Base-by-base conservation (phyloP, 2,329 filamentous ascomycete genomes). In the Hymenoscyphus linearis region DNA sequence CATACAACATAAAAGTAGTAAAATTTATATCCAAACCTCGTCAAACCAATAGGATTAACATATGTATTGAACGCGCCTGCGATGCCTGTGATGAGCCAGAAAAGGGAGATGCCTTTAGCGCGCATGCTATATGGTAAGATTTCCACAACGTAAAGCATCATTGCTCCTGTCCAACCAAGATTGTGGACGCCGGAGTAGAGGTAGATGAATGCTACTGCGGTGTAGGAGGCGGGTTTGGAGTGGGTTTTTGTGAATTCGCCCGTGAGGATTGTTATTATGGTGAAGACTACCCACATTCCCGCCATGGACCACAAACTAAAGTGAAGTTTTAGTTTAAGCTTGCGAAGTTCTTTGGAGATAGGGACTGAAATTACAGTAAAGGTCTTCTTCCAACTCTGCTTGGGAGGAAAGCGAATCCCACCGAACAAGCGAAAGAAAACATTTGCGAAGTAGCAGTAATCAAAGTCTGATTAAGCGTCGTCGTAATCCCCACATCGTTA, bases 141-240 rank as follows among this genome's bases (percentile, higher is more conserved):
- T 55, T 78, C 76, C 10, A 74, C 73, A 0, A 74, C 71, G 62
- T 79, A 83, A 3, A 75, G 74, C 57, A 79, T 72, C 54, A 65
- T 62, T 80, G 10, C 78, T 2, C 82, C 81, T 2, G 83, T 80
- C 74, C 83, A 85, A 0, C 81, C 83, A 40, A 83, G 68, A 5
- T 81, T 82, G 66, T 70, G 73, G 64, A 80, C 78, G 58, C 78
- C 73, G 52, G 71, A 73, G 74, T 77, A 79, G 61, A 81, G 71
- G 73, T 76, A 76, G 36, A 76, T 70, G 60, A 75, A 72, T 0
- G 73, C 71, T 14, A 76, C 67, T 2, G 74, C 73, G 1, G 73
- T 71, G 55, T 71, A 65, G 0, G 69, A 72, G 0, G 71, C 70
- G 4, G 69, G 60, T 26, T 64, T 64, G 9, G 53, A 64, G n/a